Percentiles rank a stretch among this genome's conserved stretches.
Conservation (phyloP, 768 basidiomycete species). For the Amanita exitialis region DNA sequence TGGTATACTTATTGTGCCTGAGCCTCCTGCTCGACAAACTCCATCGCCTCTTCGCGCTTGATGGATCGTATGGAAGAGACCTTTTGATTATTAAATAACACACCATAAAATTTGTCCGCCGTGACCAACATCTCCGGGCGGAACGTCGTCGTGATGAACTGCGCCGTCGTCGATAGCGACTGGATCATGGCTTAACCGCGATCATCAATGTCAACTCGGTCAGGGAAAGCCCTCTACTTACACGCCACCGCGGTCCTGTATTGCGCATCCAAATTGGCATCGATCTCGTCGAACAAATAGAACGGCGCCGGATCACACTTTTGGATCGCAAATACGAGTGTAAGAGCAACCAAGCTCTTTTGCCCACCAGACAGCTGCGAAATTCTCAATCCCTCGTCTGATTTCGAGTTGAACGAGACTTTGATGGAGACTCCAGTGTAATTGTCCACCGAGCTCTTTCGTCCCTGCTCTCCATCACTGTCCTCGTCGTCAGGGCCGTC, state of each 20-base stretch:
- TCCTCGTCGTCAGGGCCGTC: conserved; percentile 70
- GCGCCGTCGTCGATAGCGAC: conserved; percentile 75
- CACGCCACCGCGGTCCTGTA: conserved; percentile 95
- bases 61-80: conserved; percentile 85
- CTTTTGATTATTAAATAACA: conserved; percentile 93
- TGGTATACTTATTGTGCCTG: conserved; percentile 17
- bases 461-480: conserved; percentile 16
- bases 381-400: conserved; percentile 92
- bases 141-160: conserved; percentile 99
- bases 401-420: conserved; percentile 98
- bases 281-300: conserved; percentile 99
- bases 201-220: neutral
- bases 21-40: conserved; percentile 82
- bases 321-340: conserved; percentile 96
- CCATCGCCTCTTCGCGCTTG: conserved; percentile 82
- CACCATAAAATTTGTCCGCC: conserved; percentile 96
- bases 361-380: conserved; percentile 97
- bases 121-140: conserved; percentile 93
- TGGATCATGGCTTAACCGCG: conserved; percentile 78
- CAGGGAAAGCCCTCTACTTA: conserved; percentile 24
- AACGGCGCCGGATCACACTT: conserved; percentile 99
- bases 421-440: conserved; percentile 97
- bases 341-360: conserved; percentile 92
- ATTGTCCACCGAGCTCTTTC: conserved; percentile 76
- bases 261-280: conserved; percentile 95